Base-by-base conservation (phyloP, 164 flowering plant genomes). In the Vitis rotundifolia region DNA sequence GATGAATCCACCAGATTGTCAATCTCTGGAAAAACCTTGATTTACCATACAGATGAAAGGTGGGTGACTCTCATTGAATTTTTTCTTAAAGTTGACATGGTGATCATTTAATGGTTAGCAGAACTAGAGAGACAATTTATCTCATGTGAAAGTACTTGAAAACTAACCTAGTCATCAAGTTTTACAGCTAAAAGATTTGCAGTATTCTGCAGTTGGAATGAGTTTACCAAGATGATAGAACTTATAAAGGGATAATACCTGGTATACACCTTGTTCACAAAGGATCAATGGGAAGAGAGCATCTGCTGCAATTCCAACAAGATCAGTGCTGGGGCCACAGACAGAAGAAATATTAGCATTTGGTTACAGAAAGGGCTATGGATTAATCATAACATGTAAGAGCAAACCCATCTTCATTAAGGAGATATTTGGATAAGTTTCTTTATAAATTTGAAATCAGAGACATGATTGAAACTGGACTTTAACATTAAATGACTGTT, bases 241-340 rank as follows among this genome's bases (percentile, higher is more conserved):
- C 60, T 12, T 55, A 10, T 3, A 13, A 12, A 19, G 18, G 58
- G 10, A 53, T 28, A 53, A 57, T 73, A 90, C 99, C 97, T 92
- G 97, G 76, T 87, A 94, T 13, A 85, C 77, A 71, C 62, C 76
- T 70, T 91, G 97, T 69, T 92, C 97, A 78, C 95, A 92, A 19
- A 92, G 89, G 72, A 94, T 91, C 73, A 94, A 70, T 9, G 98
- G 94, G 65, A 95, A 83, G 64, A 95, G 92, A 59, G 97, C 98
- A 85, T 91, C 99, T 22, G 98, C 99, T 59, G 97, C 96, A 63
- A 89, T 61, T 67, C 91, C 70, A 48, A 93, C 90, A 59, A 93
- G 86, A 68, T 93, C 94, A 31, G 82, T 64, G 72, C 98, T 95
- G 89, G 66, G 72, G 69, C 48, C 28, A 72, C 63, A 49, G 77